A percentile compares a stretch with the other conserved stretches of the same genome.
These are phyloP conservation scores for Russula sp. DNA, from an alignment of 768 basidiomycete genomes.

Conservation along the genomic window DNA sequence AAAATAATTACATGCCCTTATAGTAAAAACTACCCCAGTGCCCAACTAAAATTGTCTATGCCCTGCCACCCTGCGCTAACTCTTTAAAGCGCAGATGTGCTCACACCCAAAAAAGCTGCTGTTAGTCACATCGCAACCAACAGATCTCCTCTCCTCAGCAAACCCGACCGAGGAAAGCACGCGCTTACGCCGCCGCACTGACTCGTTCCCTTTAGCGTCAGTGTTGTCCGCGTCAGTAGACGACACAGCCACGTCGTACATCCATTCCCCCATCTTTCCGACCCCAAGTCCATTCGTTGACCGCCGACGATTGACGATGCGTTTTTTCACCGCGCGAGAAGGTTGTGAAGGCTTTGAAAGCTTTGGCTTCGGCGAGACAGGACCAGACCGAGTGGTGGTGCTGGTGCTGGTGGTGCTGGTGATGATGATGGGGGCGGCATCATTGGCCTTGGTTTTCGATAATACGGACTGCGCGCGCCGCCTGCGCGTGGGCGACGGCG, in stretches of 20 bases:
- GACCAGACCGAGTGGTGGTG: not conserved
- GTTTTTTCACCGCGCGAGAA: conserved; percentile 21
- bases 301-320: conserved; percentile 22
- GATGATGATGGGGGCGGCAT: not conserved
- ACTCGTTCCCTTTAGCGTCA: conserved; percentile 3
- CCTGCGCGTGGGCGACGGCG: conserved; percentile 4
- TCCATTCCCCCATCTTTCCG: conserved; percentile 17
- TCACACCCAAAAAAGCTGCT: not conserved
- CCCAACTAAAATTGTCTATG: too few species aligned
- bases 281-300: conserved; percentile 12
- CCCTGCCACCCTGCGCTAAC: not conserved
- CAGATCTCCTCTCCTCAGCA: conserved; percentile 3
- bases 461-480: not conserved
- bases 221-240: conserved; percentile 13
- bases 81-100: not conserved
- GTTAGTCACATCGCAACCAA: not conserved
- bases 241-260: conserved; percentile 18
- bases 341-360: not conserved
- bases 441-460: conserved; percentile 6
- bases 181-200: conserved; percentile 17
- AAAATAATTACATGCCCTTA: too few species aligned
- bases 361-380: not conserved
- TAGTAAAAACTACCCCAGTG: too few species aligned
- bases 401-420: too few species aligned
- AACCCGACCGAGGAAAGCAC: conserved; percentile 18